Conservation (phyloP, 441 rosid species). For the Bruguiera hainesii region DNA sequence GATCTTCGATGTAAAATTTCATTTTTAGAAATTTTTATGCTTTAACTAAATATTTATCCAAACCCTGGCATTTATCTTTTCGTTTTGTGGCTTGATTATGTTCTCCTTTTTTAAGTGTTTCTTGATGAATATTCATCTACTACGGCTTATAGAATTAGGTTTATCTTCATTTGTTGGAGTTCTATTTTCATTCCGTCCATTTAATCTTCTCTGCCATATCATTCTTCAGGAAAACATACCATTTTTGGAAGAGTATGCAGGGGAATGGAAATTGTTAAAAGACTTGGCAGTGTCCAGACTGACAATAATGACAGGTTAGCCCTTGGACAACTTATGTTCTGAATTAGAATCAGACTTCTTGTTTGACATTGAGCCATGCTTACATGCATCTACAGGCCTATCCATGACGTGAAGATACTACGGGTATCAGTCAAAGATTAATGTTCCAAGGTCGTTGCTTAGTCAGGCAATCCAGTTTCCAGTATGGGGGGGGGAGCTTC, state of each 20-base stretch:
- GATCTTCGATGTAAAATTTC: background rate
- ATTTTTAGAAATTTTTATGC: background rate
- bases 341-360: background rate
- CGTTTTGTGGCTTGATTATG: conserved; percentile 1
- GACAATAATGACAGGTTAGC: conserved; percentile 82
- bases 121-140: background rate
- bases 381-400: conserved; percentile 47
- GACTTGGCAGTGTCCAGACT: conserved; percentile 96
- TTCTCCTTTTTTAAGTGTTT: background rate
- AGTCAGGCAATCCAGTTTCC: background rate
- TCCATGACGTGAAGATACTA: conserved; percentile 92
- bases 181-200: background rate
- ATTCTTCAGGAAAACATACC: conserved; percentile 82
- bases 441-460: conserved; percentile 6
- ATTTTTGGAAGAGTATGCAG: conserved; percentile 90
- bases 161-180: no score
- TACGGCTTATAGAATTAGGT: no score
- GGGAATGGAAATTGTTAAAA: conserved; percentile 95
- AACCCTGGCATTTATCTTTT: background rate
- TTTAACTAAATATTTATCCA: background rate
- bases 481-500: conserved; percentile 4
- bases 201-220: conserved; percentile 5
- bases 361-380: background rate
- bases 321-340: background rate
- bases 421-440: conserved; percentile 73